These are phyloP conservation scores for Skeletonema marinoi DNA, from an alignment of 108 stramenopile genomes.

Conservation along the genomic window DNA sequence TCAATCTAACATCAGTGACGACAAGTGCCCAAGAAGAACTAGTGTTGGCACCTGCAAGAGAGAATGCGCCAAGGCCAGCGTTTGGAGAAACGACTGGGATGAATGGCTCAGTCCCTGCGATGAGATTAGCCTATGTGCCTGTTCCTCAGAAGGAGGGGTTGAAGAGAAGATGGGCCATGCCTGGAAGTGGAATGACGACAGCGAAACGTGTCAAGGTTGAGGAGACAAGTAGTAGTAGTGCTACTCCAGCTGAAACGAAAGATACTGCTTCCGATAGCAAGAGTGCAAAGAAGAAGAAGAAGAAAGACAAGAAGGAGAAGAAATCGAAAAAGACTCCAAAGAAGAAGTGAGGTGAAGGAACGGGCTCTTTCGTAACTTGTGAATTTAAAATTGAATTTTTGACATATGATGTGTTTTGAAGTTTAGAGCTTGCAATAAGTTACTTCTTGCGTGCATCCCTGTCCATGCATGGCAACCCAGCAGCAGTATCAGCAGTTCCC, in stretches of 20 bases:
- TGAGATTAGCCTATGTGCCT: slow-evolving; percentile 63
- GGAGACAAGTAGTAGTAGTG: neutral
- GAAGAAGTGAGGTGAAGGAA: slow-evolving; percentile 6
- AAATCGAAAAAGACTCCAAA: slow-evolving; percentile 44
- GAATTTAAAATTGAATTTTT: neutral
- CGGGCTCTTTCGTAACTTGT: neutral
- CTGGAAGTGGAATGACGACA: slow-evolving; percentile 21
- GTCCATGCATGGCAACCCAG: too few species aligned
- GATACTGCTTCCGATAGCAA: neutral
- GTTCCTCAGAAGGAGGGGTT: slow-evolving; percentile 76
- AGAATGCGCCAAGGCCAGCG: slow-evolving; percentile 48
- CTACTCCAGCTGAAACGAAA: neutral
- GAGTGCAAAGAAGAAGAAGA: slow-evolving; percentile 21
- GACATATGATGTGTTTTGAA: neutral
- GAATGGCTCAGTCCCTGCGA: slow-evolving; percentile 36
- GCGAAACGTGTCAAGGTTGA: neutral
- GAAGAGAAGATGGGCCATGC: slow-evolving; percentile 78
- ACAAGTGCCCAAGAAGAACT: slow-evolving; percentile 19
- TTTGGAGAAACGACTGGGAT: slow-evolving; percentile 1
- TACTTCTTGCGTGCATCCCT: too few species aligned
- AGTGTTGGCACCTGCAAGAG: slow-evolving; percentile 37
- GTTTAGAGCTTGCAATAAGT: too few species aligned
- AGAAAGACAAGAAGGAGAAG: slow-evolving; percentile 24
- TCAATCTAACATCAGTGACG: slow-evolving; percentile 27
- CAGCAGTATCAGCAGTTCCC: too few species aligned